Base-by-base conservation (phyloP, 2,329 filamentous ascomycete genomes). In the Biscogniauxia mediterranea region DNA sequence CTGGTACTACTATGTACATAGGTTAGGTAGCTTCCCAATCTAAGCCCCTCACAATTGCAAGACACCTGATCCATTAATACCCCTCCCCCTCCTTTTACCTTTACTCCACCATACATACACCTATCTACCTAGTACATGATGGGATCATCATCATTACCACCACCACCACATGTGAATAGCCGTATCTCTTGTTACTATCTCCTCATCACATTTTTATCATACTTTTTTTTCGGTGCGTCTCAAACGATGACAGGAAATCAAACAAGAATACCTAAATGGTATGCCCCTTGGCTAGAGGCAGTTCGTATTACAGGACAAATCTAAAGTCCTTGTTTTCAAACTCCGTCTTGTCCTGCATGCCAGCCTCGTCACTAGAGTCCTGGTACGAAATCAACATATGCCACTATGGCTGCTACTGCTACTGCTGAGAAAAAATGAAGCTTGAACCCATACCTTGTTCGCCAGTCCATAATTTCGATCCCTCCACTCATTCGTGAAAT, bases 241-340 rank as follows among this genome's bases (percentile, higher is more conserved):
- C n/a, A n/a, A n/a, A n/a, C n/a, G n/a, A n/a, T n/a, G n/a, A n/a
- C n/a, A 28, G 4, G 26, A 8, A 28, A 28, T 28, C 8, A 28
- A 4, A 28, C 8, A 28, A 28, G 26, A 28, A 28, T 28, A 28
- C 26, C 26, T 28, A 28, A 38, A 38, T 38, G 32, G 32, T 38
- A 38, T 38, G 8, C 38, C 17, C 2, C 15, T 15, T 46, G 15
- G 50, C 28, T 6, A 13, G 28, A 32, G 28, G 28, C 28, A 32
- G 2, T 32, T 4, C 28, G 2, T 32, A 9, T 11, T 56, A 73
- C 5, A 74, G 61, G 6, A 79, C 76, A 64, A 79, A 79, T 52
- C 77, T 65, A 57, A 80, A 80, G 26, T 78, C 71, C 62, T 75
- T 78, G 59, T 79, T 80, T 60, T 78, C 72, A 60, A 78, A 78